Evolutionary conservation across 805 yeast genomes (phyloP).

Genomic region (Kuraishia borneana): DNA sequence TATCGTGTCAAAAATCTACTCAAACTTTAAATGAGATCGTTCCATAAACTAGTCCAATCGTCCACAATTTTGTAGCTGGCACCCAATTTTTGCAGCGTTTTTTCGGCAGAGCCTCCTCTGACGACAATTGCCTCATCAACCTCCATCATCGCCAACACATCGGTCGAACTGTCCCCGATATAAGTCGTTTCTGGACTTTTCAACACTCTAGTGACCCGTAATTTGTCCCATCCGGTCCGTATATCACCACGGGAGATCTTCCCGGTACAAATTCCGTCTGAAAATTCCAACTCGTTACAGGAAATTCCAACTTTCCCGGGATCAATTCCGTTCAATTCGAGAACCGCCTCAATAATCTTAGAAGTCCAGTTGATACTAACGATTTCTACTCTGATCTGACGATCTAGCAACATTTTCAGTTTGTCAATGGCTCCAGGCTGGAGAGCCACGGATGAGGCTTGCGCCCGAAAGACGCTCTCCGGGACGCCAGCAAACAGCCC

Average conservation of each 20-base stretch:
- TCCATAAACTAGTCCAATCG: too few species aligned
- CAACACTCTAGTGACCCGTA: conserved; percentile 15
- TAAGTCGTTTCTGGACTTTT: conserved; percentile 21
- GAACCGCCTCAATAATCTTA: conserved; percentile 26
- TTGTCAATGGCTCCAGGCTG: conserved; percentile 1
- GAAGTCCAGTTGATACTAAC: conserved; percentile 58
- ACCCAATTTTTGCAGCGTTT: conserved; percentile 12
- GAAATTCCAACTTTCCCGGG: conserved; percentile 16
- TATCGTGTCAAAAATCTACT: too few species aligned
- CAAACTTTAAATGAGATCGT: too few species aligned
- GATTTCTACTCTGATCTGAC: conserved; percentile 11
- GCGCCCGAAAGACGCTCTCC: not conserved
- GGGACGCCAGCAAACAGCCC: conserved; percentile 2
- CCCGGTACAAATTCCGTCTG: conserved; percentile 15
- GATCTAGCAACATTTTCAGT: not conserved
- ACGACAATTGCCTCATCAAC: conserved; percentile 38
- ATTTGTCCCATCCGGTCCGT: conserved; percentile 12
- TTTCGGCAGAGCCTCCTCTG: conserved; percentile 23
- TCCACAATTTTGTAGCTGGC: too few species aligned
- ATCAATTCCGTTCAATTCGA: conserved; percentile 11
- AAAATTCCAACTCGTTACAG: conserved; percentile 41
- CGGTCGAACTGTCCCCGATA: conserved; percentile 57
- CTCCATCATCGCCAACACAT: conserved; percentile 35
- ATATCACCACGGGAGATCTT: conserved; percentile 1
- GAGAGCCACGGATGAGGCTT: not conserved